Evolutionary conservation across 345 rosid species (phyloP), one percentile per base, ranked within the genome.

Genomic region (Salix arbutifolia): DNA sequence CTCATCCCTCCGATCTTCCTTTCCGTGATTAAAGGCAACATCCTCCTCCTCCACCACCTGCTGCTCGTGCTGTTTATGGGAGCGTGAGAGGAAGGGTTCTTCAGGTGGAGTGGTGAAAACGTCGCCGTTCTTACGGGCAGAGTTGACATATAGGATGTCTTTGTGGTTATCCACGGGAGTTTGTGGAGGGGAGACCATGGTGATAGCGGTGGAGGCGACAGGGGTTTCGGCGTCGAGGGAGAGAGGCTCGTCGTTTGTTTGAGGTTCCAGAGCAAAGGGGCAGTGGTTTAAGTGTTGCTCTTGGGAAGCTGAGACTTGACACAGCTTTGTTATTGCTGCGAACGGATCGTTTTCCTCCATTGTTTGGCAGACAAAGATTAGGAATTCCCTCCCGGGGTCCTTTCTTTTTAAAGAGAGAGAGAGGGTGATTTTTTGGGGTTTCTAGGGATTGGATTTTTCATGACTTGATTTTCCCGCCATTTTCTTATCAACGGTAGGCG

Each of bases 101-200:
- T 76, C 82, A 0, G 69, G 82, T 3, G 82, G 85, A 38, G 87
- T 80, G 31, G 48, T 73, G 38, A 82, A 85, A 33, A 69, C 33
- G 11, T 75, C 85, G 14, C 56, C 67, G 28, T 73, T 71, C 26
- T 21, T 18, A 10, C 74, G 13, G 52, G 68, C 18, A 28, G 3
- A 19, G 9, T 8, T 33, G 37, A 44, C 77, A 65, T 69, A 50
- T 31, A 17, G 42, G 5, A 44, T 40, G 23, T 65, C 50, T 3
- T 60, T 40, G 62, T 58, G 62, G 62, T 58, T n/a, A 26, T 40
- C 26, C 28, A 28, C 75, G 17, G 44, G 23, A 52, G 80, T 79
- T 31, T 79, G 83, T 8, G 87, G 83, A 40, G 76, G 84, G 9
- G 88, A 81, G 21, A 79, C 76, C 82, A 85, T 82, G 78, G 72